These are phyloP conservation scores for Salix purpurea DNA, from an alignment of 345 rosid genomes.

Conservation along the genomic window DNA sequence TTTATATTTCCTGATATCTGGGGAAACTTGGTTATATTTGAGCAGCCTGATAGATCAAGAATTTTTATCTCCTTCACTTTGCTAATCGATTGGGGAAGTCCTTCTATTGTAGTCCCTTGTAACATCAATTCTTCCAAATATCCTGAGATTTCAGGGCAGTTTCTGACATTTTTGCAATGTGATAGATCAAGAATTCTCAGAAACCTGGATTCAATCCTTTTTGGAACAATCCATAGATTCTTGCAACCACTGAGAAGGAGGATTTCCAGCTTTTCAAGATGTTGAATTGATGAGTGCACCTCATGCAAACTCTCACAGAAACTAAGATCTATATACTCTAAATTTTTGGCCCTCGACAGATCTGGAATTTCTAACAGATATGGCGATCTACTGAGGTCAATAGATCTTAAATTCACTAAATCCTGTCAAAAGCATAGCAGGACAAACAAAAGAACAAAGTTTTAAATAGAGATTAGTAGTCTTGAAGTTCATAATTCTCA, in stretches of 20 bases:
- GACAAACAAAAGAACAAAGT: no score
- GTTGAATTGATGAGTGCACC: constrained; percentile 1
- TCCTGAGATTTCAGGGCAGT: background rate
- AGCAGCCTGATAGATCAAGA: background rate
- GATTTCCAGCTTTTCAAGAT: background rate
- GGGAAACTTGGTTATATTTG: constrained; percentile 2
- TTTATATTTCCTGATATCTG: background rate
- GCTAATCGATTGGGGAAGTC: no score
- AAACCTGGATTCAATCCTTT: background rate
- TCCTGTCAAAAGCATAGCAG: background rate
- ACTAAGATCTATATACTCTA: background rate
- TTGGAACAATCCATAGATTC: background rate
- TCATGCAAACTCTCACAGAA: background rate
- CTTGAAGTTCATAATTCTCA: no score
- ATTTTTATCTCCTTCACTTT: no score
- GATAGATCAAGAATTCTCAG: background rate
- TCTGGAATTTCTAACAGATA: background rate
- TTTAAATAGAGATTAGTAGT: no score
- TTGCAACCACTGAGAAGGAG: background rate
- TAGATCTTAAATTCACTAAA: background rate
- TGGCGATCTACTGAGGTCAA: background rate
- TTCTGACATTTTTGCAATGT: background rate
- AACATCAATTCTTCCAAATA: no score
- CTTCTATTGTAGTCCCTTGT: no score
- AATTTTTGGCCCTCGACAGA: background rate